phyloP scores from a whole-genome alignment of 441 rosid genomes.

The Aleurites moluccanus region DNA sequence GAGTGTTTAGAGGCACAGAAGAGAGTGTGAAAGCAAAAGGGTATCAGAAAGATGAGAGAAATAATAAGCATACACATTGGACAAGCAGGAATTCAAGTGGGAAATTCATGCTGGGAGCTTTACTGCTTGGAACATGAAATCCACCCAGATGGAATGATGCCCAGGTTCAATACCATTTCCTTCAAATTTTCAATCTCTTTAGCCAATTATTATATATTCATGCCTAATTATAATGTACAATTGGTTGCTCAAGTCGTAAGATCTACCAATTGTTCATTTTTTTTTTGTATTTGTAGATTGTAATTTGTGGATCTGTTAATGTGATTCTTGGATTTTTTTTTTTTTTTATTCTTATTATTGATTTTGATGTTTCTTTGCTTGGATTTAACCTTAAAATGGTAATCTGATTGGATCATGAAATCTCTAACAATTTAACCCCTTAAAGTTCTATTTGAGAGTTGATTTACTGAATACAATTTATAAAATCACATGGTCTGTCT shows the following conservation, averaged over 20 bases:
- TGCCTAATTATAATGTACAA: not conserved
- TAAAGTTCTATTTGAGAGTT: not conserved
- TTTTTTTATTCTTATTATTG: not conserved
- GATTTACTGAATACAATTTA: not conserved
- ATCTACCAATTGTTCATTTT: not conserved
- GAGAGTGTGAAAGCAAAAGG: not conserved
- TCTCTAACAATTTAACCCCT: too few species aligned
- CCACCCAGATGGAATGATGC: slow-evolving; percentile 83
- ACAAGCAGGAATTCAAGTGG: slow-evolving; percentile 88
- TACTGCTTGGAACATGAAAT: slow-evolving; percentile 87
- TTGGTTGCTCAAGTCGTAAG: not conserved
- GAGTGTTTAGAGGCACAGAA: not conserved
- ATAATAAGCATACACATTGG: slow-evolving; percentile 88
- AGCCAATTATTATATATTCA: not conserved
- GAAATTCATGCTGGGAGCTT: slow-evolving; percentile 91
- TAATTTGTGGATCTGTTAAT: too few species aligned
- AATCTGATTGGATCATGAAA: not conserved
- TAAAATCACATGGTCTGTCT: too few species aligned
- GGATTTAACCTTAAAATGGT: not conserved
- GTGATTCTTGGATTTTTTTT: not conserved
- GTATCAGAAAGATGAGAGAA: slow-evolving; percentile 58
- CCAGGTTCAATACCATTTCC: slow-evolving; percentile 40
- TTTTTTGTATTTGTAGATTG: too few species aligned
- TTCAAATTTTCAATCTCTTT: not conserved
- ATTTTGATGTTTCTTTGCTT: not conserved